These are phyloP conservation scores for Anthracocystis panici-leucophaei DNA, from an alignment of 1,284 basidiomycete genomes.

Conservation along the genomic window DNA sequence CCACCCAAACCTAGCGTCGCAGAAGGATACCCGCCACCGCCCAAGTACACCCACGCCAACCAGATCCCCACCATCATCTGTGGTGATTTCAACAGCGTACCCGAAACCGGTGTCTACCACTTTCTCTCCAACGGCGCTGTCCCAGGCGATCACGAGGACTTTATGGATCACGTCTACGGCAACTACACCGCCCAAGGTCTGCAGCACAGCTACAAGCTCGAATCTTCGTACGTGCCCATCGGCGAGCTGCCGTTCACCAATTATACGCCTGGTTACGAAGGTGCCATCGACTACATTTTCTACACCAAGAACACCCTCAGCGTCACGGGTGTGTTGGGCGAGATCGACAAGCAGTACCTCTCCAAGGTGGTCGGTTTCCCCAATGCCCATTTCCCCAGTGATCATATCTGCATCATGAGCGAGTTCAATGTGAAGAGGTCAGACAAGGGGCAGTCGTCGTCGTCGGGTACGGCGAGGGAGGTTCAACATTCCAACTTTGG, in stretches of 20 bases:
- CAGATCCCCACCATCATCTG: slow-evolving; percentile 93
- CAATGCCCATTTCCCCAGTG: slow-evolving; percentile 87
- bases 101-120: slow-evolving; percentile 90
- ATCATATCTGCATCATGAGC: slow-evolving; percentile 67
- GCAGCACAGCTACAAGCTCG: slow-evolving; percentile 82
- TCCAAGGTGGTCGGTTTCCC: slow-evolving; percentile 95
- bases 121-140: slow-evolving; percentile 80
- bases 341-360: slow-evolving; percentile 87
- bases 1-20: slow-evolving; percentile 76
- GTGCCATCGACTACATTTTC: slow-evolving; percentile 92
- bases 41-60: slow-evolving; percentile 81
- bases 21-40: slow-evolving; percentile 71
- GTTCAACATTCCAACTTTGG: slow-evolving; percentile 25
- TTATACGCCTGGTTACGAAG: slow-evolving; percentile 77
- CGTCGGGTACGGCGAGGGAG: slow-evolving; percentile 14
- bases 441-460: slow-evolving; percentile 1
- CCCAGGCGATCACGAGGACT: slow-evolving; percentile 85
- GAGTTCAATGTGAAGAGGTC: slow-evolving; percentile 66
- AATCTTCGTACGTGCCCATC: slow-evolving; percentile 79
- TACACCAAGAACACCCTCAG: slow-evolving; percentile 82
- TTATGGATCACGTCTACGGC: slow-evolving; percentile 91
- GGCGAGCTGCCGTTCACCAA: slow-evolving; percentile 83
- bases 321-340: slow-evolving; percentile 88
- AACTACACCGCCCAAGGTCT: slow-evolving; percentile 91
- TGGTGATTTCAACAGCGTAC: slow-evolving; percentile 94